phyloP scores from a whole-genome alignment of 768 basidiomycete genomes.

The Hirschioporus abietinus region DNA sequence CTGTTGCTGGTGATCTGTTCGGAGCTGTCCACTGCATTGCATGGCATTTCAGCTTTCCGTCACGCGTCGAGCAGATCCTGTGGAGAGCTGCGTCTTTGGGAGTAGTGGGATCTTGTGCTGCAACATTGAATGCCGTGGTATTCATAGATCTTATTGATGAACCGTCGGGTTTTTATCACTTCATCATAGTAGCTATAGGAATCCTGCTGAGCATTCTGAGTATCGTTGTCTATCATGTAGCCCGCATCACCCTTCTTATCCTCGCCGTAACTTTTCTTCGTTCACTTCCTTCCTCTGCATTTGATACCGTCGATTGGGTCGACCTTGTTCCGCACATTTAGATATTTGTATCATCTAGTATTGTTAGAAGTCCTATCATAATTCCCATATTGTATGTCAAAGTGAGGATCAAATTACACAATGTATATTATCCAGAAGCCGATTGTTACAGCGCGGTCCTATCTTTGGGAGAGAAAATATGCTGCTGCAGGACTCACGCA shows the following conservation, averaged over 20 bases:
- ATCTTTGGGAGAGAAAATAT: too few species aligned
- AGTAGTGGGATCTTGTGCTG: background rate
- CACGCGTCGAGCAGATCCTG: background rate
- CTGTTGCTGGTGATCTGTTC: background rate
- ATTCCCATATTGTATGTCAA: too few species aligned
- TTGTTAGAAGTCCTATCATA: too few species aligned
- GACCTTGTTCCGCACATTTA: background rate
- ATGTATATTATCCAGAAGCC: too few species aligned
- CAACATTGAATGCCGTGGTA: background rate
- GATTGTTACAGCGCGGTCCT: too few species aligned
- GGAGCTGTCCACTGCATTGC: constrained; percentile 1
- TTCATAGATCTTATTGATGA: too few species aligned
- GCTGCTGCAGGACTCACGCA: too few species aligned
- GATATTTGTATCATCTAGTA: background rate
- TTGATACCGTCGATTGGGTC: background rate
- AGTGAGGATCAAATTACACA: too few species aligned
- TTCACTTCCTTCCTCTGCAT: background rate
- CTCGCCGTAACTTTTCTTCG: constrained; percentile 1
- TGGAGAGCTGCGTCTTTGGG: background rate
- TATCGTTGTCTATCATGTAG: background rate
- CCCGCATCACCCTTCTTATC: background rate
- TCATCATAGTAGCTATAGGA: too few species aligned
- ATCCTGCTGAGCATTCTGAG: too few species aligned
- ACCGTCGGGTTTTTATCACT: too few species aligned
- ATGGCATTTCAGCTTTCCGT: background rate